phyloP scores from a whole-genome alignment of 2,329 filamentous ascomycete genomes.

The Phialophora tarda region DNA sequence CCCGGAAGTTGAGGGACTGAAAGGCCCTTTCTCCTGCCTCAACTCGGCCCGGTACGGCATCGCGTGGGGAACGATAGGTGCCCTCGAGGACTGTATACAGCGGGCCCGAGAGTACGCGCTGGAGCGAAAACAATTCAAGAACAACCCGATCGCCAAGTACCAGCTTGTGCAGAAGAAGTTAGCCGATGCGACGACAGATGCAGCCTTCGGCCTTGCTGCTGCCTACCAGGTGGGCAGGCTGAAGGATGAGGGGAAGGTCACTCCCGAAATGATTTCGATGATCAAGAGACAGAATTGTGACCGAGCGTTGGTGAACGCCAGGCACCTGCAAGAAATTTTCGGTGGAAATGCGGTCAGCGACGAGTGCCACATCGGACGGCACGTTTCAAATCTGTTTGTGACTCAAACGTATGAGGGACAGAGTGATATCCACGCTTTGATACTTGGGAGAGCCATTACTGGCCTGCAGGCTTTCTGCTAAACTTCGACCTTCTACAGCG shows the following conservation, averaged over 20 bases:
- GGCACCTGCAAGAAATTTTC: slow-evolving; percentile 89
- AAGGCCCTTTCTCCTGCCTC: slow-evolving; percentile 88
- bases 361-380: slow-evolving; percentile 92
- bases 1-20: slow-evolving; percentile 82
- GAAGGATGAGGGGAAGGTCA: slow-evolving; percentile 86
- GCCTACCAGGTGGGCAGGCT: slow-evolving; percentile 88
- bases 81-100: slow-evolving; percentile 86
- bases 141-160: slow-evolving; percentile 92
- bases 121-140: slow-evolving; percentile 94
- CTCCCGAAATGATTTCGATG: slow-evolving; percentile 96
- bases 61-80: slow-evolving; percentile 90
- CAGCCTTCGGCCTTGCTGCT: slow-evolving; percentile 87
- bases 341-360: slow-evolving; percentile 98
- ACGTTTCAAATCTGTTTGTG: slow-evolving; percentile 95
- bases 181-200: slow-evolving; percentile 88
- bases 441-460: slow-evolving; percentile 71
- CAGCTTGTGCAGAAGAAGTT: slow-evolving; percentile 98
- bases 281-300: slow-evolving; percentile 99
- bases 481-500: slow-evolving; percentile 29
- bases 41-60: slow-evolving; percentile 95
- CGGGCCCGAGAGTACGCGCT: slow-evolving; percentile 85
- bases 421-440: slow-evolving; percentile 89
- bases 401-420: slow-evolving; percentile 98
- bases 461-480: slow-evolving; percentile 80
- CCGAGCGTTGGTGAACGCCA: slow-evolving; percentile 77